Conservation (phyloP, 768 basidiomycete species). For the Artomyces pyxidatus region DNA sequence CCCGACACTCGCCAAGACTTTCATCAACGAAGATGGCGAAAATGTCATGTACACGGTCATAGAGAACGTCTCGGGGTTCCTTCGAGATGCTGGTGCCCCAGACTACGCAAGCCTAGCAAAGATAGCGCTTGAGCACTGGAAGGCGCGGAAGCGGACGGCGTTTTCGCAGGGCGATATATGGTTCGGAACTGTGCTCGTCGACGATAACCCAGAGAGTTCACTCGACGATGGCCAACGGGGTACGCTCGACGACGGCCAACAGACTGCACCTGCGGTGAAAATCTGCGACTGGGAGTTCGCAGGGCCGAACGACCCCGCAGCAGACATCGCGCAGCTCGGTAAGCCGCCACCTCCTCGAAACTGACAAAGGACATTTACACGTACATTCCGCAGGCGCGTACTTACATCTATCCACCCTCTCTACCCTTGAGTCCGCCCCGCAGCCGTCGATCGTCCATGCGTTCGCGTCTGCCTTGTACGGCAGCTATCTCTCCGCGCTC, state of each 20-base stretch:
- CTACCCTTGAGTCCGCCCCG: neutral
- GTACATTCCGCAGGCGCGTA: neutral
- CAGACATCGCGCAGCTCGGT: conserved; percentile 12
- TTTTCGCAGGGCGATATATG: conserved; percentile 16
- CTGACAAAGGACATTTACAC: too few relatives aligned
- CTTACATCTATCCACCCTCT: neutral
- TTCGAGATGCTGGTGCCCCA: conserved; percentile 8
- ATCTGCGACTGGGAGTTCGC: conserved; percentile 7
- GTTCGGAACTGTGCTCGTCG: conserved; percentile 9
- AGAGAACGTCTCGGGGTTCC: neutral
- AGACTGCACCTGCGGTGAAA: neutral
- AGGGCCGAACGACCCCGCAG: conserved; percentile 8
- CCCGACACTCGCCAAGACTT: neutral
- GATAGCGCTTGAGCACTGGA: conserved; percentile 12
- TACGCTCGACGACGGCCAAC: too few relatives aligned
- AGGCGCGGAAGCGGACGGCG: conserved; percentile 6
- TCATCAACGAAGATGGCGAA: neutral
- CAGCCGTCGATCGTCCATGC: neutral
- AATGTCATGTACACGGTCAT: conserved; percentile 1
- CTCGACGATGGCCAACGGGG: neutral
- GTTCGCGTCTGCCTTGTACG: neutral
- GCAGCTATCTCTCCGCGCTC: neutral
- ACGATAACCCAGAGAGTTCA: neutral
- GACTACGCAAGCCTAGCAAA: conserved; percentile 11
- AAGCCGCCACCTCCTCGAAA: conserved; percentile 1